Conservation (phyloP, 1,284 basidiomycete genomes). For the Tilletiopsis washingtonensis region DNA sequence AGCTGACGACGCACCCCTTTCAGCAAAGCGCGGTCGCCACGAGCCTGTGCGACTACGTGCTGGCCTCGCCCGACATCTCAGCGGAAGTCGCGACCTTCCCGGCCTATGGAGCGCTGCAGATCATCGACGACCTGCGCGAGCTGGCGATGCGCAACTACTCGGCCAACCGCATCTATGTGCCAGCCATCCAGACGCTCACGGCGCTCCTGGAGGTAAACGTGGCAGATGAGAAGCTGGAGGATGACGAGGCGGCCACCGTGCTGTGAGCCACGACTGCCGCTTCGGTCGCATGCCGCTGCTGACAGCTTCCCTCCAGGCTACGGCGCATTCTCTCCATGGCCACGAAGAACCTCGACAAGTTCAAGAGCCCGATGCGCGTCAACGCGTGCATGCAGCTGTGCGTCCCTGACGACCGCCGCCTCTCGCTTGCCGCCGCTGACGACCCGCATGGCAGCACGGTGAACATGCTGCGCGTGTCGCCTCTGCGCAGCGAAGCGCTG, state of each 20-base stretch:
- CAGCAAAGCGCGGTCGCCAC: not conserved
- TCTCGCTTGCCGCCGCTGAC: too few species aligned
- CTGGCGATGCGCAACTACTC: not conserved
- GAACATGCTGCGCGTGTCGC: not conserved
- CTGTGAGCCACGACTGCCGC: not conserved
- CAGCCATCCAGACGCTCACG: not conserved
- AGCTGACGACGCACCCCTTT: not conserved
- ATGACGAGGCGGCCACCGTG: not conserved
- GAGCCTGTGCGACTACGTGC: not conserved
- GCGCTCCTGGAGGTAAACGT: not conserved
- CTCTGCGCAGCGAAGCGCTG: not conserved
- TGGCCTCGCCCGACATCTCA: too few species aligned
- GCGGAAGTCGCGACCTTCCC: not conserved
- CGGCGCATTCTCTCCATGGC: not conserved
- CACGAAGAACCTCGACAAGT: not conserved
- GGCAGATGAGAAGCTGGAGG: not conserved
- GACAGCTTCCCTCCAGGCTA: not conserved
- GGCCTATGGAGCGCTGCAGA: not conserved
- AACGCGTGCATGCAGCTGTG: conserved; percentile 6
- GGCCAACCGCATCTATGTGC: not conserved
- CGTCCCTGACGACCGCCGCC: not conserved
- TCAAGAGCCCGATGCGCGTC: conserved; percentile 5
- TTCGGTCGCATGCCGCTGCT: not conserved
- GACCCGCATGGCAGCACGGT: not conserved
- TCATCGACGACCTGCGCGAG: not conserved